Evolutionary conservation across 345 rosid species (phyloP).

Genomic region (Eucalyptus melliodora): DNA sequence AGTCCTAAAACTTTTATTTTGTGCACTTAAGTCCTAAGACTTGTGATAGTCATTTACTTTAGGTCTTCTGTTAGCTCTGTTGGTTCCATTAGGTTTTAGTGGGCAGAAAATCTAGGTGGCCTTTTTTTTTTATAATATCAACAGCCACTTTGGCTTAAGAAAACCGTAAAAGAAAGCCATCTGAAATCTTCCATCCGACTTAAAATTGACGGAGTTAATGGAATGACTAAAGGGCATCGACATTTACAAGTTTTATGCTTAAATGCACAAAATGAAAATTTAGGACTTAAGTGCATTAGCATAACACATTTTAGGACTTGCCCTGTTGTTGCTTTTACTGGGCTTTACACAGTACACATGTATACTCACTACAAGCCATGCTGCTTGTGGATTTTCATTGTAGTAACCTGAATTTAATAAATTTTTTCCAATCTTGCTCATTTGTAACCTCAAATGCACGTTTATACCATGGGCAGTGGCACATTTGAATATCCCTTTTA

Average conservation of each 20-base stretch:
- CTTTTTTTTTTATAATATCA: background rate
- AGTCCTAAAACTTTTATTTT: background rate
- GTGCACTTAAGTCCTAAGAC: background rate
- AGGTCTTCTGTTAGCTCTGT: background rate
- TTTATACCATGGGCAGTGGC: too few relatives aligned
- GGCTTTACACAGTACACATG: too few relatives aligned
- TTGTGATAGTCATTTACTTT: background rate
- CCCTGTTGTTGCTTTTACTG: too few relatives aligned
- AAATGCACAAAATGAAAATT: too few relatives aligned
- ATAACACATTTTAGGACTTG: too few relatives aligned
- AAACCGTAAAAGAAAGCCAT: background rate
- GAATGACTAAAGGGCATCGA: slow-evolving; percentile 6
- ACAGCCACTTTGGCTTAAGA: background rate
- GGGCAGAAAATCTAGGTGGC: background rate
- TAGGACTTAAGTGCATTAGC: too few relatives aligned
- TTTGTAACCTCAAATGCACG: too few relatives aligned
- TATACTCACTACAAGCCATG: too few relatives aligned
- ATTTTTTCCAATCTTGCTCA: too few relatives aligned
- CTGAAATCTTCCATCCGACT: background rate
- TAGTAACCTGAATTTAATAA: too few relatives aligned
- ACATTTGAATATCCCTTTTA: too few relatives aligned
- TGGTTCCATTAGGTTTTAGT: background rate
- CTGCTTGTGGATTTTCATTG: too few relatives aligned
- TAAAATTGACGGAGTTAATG: background rate
- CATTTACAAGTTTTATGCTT: background rate